Conservation (phyloP, 768 basidiomycete genomes). For the Boletellus ananiceps region DNA sequence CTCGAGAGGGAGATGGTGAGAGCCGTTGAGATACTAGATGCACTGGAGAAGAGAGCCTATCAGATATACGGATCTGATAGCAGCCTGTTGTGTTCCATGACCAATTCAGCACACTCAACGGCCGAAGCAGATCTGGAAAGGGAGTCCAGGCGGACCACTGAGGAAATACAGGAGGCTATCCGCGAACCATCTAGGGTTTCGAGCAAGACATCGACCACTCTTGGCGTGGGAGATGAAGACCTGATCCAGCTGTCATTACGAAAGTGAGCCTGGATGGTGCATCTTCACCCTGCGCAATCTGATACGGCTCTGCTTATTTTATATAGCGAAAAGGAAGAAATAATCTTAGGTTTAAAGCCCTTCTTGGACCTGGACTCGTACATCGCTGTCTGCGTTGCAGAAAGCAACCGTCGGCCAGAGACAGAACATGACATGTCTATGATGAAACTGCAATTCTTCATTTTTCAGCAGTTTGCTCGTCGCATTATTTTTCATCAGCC, state of each 20-base stretch:
- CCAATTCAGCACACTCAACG: neutral
- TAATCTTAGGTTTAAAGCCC: neutral
- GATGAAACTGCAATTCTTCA: neutral
- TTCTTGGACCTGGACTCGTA: slow-evolving; percentile 5
- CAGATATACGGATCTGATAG: slow-evolving; percentile 10
- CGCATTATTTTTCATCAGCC: slow-evolving; percentile 30
- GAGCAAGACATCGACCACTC: neutral
- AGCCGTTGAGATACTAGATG: slow-evolving; percentile 17
- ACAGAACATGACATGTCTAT: neutral
- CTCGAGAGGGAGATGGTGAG: slow-evolving; percentile 28
- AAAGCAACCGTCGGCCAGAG: neutral
- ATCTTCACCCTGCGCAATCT: neutral
- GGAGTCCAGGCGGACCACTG: neutral
- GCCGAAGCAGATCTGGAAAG: neutral
- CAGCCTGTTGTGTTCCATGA: slow-evolving; percentile 2
- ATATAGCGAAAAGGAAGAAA: slow-evolving; percentile 5
- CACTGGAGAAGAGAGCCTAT: slow-evolving; percentile 17
- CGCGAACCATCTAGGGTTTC: neutral
- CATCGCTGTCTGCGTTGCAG: neutral
- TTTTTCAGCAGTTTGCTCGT: slow-evolving; percentile 24
- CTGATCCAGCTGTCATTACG: slow-evolving; percentile 12
- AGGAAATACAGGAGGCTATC: neutral
- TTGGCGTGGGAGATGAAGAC: slow-evolving; percentile 12
- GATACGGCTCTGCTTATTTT: neutral
- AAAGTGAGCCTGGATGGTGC: slow-evolving; percentile 1